Evolutionary conservation across 2,329 filamentous ascomycete species (phyloP).

Genomic region (Fusarium miscanthi): DNA sequence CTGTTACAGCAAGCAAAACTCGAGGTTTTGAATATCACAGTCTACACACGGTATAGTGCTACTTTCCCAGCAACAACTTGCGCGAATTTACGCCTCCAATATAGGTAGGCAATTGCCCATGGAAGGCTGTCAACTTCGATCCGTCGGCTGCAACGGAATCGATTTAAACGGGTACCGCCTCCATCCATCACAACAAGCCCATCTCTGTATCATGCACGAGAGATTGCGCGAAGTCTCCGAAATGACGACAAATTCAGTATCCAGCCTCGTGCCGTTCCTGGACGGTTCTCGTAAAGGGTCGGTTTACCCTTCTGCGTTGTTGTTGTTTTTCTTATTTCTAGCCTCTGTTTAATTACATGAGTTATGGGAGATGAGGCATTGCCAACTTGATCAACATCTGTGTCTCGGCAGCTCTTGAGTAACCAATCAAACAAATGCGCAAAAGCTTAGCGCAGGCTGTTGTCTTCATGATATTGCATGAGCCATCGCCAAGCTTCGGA

Average conservation of each 20-base stretch:
- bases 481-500: neutral
- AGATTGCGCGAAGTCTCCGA: slow-evolving; percentile 24
- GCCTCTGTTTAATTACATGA: slow-evolving; percentile 28
- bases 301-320: neutral
- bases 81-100: slow-evolving; percentile 32
- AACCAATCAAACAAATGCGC: slow-evolving; percentile 17
- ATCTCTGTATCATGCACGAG: slow-evolving; percentile 25
- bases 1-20: neutral
- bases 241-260: slow-evolving; percentile 13
- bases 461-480: neutral
- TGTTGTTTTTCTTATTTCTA: neutral
- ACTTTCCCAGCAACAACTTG: slow-evolving; percentile 15
- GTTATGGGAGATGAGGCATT: slow-evolving; percentile 16
- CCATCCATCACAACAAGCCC: neutral
- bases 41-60: slow-evolving; percentile 14
- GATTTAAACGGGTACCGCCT: slow-evolving; percentile 7
- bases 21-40: slow-evolving; percentile 22
- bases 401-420: slow-evolving; percentile 10
- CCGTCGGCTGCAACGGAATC: slow-evolving; percentile 17
- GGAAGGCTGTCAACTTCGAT: neutral
- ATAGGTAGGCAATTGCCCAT: neutral
- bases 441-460: slow-evolving; percentile 17
- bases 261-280: slow-evolving; percentile 7
- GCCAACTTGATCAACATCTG: slow-evolving; percentile 15
- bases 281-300: neutral